Percentiles rank a stretch among this genome's conserved stretches.
These are phyloP conservation scores for Tricholoma bakamatsutake DNA, from an alignment of 768 basidiomycete genomes.

Conservation along the genomic window DNA sequence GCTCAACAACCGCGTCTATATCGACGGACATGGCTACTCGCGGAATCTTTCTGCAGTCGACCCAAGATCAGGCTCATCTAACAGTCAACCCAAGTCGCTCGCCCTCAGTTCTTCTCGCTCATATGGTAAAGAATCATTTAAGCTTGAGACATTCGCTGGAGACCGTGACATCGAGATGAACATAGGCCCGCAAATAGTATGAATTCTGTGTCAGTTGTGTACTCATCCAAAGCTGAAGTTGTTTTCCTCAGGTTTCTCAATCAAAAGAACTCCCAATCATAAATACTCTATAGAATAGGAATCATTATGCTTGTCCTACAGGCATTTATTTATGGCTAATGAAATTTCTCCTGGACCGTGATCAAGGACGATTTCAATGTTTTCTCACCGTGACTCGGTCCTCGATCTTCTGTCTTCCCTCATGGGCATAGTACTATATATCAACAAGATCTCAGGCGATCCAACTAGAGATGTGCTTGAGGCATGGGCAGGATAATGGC, in stretches of 20 bases:
- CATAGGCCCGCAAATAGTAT: neutral
- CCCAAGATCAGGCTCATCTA: neutral
- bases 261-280: neutral
- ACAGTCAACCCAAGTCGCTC: neutral
- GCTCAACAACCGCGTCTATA: slow-evolving; percentile 3
- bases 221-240: neutral
- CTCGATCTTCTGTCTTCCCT: too few relatives aligned
- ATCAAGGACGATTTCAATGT: too few relatives aligned
- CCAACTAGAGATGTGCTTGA: too few relatives aligned
- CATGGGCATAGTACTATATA: too few relatives aligned
- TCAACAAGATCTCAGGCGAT: too few relatives aligned
- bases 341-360: too few relatives aligned
- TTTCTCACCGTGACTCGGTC: too few relatives aligned
- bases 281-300: neutral
- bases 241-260: neutral
- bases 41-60: neutral
- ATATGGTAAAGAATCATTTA: neutral
- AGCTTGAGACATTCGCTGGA: neutral
- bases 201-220: neutral
- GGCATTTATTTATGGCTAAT: neutral
- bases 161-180: neutral
- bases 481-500: too few relatives aligned
- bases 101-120: neutral
- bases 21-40: neutral
- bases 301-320: neutral